Evolutionary conservation across 2,329 filamentous ascomycete species (phyloP).

Genomic region (Knoxdaviesia capensis): DNA sequence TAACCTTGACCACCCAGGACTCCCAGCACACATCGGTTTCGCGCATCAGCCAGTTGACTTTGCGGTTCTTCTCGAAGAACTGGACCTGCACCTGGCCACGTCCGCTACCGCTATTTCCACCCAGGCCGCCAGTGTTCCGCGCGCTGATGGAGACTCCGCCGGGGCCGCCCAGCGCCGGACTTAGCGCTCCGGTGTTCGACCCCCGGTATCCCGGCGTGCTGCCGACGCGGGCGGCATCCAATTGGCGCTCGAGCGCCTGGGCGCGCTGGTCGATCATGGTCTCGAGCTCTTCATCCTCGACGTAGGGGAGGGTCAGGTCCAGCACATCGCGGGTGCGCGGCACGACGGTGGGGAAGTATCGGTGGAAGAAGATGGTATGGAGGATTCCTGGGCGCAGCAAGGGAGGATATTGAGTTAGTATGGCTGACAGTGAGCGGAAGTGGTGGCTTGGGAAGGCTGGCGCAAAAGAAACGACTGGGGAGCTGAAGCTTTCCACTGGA

Average conservation of each 20-base stretch:
- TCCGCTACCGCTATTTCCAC: slow-evolving; percentile 25
- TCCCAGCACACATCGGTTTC: slow-evolving; percentile 97
- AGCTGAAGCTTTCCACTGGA: too few species aligned
- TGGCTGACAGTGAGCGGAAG: too few species aligned
- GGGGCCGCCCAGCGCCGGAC: slow-evolving; percentile 1
- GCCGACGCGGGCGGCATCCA: slow-evolving; percentile 35
- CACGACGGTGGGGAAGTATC: slow-evolving; percentile 75
- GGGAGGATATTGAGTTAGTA: neutral
- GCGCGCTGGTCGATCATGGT: slow-evolving; percentile 84
- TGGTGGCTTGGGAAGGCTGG: too few species aligned
- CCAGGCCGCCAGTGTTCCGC: too few species aligned
- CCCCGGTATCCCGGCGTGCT: neutral
- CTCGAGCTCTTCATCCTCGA: slow-evolving; percentile 79
- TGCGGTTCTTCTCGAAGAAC: slow-evolving; percentile 83
- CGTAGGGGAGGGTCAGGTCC: slow-evolving; percentile 73
- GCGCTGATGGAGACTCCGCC: neutral
- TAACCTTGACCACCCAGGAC: slow-evolving; percentile 83
- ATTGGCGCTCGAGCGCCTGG: slow-evolving; percentile 57
- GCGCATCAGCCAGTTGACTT: slow-evolving; percentile 60
- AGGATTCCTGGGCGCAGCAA: slow-evolving; percentile 45
- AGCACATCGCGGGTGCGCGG: slow-evolving; percentile 76
- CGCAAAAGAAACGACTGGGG: too few species aligned
- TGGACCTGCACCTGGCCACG: slow-evolving; percentile 68
- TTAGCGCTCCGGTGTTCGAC: slow-evolving; percentile 8
- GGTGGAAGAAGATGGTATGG: slow-evolving; percentile 97